phyloP scores from a whole-genome alignment of 805 yeast species.

The Kluyveromyces dobzhanskii region DNA sequence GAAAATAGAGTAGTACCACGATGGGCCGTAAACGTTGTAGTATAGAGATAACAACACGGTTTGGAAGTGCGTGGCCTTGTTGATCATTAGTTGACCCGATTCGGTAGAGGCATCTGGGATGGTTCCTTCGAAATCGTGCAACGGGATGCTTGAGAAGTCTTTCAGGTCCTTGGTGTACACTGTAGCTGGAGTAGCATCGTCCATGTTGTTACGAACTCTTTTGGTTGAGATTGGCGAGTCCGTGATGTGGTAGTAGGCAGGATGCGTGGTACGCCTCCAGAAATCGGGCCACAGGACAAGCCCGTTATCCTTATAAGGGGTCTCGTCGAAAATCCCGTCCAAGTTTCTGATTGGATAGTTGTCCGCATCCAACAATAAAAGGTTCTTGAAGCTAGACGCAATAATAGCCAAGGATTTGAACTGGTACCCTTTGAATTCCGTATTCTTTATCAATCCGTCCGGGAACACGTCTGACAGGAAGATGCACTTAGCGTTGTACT shows the following conservation, averaged over 20 bases:
- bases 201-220: slow-evolving; percentile 25
- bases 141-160: slow-evolving; percentile 28
- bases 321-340: slow-evolving; percentile 35
- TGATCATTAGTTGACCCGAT: slow-evolving; percentile 60
- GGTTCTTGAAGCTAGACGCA: slow-evolving; percentile 69
- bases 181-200: slow-evolving; percentile 16
- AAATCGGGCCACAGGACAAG: slow-evolving; percentile 70
- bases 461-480: slow-evolving; percentile 44
- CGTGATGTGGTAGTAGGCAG: slow-evolving; percentile 50
- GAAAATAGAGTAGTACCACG: slow-evolving; percentile 55
- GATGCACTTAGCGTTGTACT: slow-evolving; percentile 56
- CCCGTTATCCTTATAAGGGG: slow-evolving; percentile 41
- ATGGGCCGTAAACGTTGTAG: slow-evolving; percentile 61
- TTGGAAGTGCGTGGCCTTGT: slow-evolving; percentile 49
- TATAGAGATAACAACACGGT: slow-evolving; percentile 53
- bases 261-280: slow-evolving; percentile 64
- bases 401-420: slow-evolving; percentile 65
- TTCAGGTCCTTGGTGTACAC: slow-evolving; percentile 7
- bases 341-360: slow-evolving; percentile 45
- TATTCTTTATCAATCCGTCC: slow-evolving; percentile 33
- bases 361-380: slow-evolving; percentile 70
- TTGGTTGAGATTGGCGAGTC: slow-evolving; percentile 30
- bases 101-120: slow-evolving; percentile 63
- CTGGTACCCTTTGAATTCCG: slow-evolving; percentile 48
- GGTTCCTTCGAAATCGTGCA: slow-evolving; percentile 56